Evolutionary conservation across 2,329 filamentous ascomycete species (phyloP).

Genomic region (Juglanconis sp.): DNA sequence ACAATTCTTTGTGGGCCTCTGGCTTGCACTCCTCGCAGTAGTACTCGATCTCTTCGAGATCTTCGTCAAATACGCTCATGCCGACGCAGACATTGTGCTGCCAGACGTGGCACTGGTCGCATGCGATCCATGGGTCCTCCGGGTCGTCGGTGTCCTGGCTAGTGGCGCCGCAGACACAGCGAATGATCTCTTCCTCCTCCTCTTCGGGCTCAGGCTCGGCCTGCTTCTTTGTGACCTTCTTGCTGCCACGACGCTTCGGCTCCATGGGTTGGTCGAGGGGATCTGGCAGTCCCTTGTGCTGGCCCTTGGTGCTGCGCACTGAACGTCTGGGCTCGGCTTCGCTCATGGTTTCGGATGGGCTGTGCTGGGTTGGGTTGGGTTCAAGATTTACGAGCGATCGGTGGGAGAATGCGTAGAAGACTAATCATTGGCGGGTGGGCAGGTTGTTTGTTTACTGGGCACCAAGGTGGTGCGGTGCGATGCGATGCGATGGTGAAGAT

Average conservation of each 20-base stretch:
- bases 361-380: not conserved
- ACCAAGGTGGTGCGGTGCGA: too few species aligned
- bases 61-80: conserved; percentile 72
- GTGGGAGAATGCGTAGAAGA: not conserved
- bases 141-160: conserved; percentile 76
- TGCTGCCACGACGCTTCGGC: conserved; percentile 47
- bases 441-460: too few species aligned
- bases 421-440: too few species aligned
- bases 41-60: conserved; percentile 73
- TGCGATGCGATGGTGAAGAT: not conserved
- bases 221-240: conserved; percentile 54
- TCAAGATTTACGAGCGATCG: too few species aligned
- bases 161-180: conserved; percentile 88
- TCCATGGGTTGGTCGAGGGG: conserved; percentile 60
- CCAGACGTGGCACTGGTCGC: conserved; percentile 89
- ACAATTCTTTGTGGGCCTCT: conserved; percentile 74
- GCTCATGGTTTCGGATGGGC: not conserved
- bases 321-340: conserved; percentile 82
- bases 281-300: conserved; percentile 81
- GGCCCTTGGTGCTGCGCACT: conserved; percentile 92
- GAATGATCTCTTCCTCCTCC: conserved; percentile 71
- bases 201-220: conserved; percentile 51
- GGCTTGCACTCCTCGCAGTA: conserved; percentile 90
- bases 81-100: conserved; percentile 97
- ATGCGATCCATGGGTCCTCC: conserved; percentile 91